These are phyloP conservation scores for Talaromyces sp. DNA, from an alignment of 2,329 filamentous ascomycete genomes.

Conservation along the genomic window DNA sequence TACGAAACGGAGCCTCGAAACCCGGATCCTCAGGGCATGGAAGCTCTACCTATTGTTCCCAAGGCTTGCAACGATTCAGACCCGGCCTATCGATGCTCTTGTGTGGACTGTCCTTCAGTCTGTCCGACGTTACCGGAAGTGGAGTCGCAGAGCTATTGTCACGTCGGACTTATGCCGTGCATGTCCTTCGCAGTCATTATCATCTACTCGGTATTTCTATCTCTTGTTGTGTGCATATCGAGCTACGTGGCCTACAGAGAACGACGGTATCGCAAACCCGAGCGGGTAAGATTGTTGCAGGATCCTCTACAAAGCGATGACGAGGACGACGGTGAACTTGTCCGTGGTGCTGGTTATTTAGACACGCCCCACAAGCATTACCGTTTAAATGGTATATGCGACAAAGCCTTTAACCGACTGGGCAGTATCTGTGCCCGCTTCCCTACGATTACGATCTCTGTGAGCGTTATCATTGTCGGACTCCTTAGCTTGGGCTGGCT, in stretches of 20 bases:
- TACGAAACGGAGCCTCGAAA: slow-evolving; percentile 59
- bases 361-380: slow-evolving; percentile 77
- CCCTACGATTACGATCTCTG: slow-evolving; percentile 73
- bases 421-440: slow-evolving; percentile 77
- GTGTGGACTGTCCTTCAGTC: slow-evolving; percentile 82
- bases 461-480: slow-evolving; percentile 68
- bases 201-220: slow-evolving; percentile 70
- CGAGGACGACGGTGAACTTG: slow-evolving; percentile 84
- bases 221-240: slow-evolving; percentile 61
- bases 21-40: slow-evolving; percentile 64
- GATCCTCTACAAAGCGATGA: slow-evolving; percentile 81
- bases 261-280: slow-evolving; percentile 68
- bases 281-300: slow-evolving; percentile 79
- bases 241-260: slow-evolving; percentile 72
- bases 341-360: slow-evolving; percentile 69
- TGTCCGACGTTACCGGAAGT: slow-evolving; percentile 79
- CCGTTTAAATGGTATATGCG: slow-evolving; percentile 74
- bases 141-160: slow-evolving; percentile 64
- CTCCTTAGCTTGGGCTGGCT: slow-evolving; percentile 84
- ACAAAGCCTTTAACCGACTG: slow-evolving; percentile 71
- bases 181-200: slow-evolving; percentile 89
- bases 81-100: slow-evolving; percentile 80
- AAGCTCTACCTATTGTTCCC: slow-evolving; percentile 62
- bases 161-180: slow-evolving; percentile 83
- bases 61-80: slow-evolving; percentile 90